Evolutionary conservation across 768 basidiomycete species (phyloP), one percentile per base, ranked within the genome.

Genomic region (Termitomyces sp.): DNA sequence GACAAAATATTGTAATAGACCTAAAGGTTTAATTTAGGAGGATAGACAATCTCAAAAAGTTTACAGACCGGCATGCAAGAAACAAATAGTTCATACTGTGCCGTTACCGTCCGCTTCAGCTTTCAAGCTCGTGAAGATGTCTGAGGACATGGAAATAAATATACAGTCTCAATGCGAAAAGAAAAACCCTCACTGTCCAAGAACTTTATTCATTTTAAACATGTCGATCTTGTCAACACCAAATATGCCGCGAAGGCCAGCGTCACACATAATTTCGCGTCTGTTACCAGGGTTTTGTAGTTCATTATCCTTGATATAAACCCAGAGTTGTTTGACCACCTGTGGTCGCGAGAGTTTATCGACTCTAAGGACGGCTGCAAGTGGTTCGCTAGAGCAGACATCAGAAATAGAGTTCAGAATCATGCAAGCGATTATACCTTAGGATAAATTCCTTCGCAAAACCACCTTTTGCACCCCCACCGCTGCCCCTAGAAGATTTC

Each of bases 151-250:
- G 17, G n/a, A 19, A 27, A n/a, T 57, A 14, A 47, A 38, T 47
- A 17, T 46, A 19, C 29, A 37, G 10, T 45, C 31, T 54, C n/a
- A 16, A 14, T 14, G 35, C 3, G 16, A 42, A 43, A 55, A 29
- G 34, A 17, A 42, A 38, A 37, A n/a, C 7, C 74, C 81, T 69
- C 63, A 93, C 89, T 86, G 77, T 68, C 89, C 89, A 56, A 96
- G 75, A 27, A 88, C 80, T 72, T 95, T 93, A 79, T 95, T 96
- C 94, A 96, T 96, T 62, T 79, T 85, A 75, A 96, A 95, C 92
- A 95, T 95, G 72, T 92, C 85, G 56, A 97, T 83, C 69, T 85
- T 89, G 61, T 92, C 89, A 12, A 82, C 80, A 56, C 81, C 82
- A 69, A 98, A 96, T 21, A 96, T 82, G 6, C 86, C 83, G 65